A percentile compares a stretch with the other conserved stretches of the same genome.
phyloP scores from a whole-genome alignment of 805 yeast genomes.

The Wickerhamiella australiensis region DNA sequence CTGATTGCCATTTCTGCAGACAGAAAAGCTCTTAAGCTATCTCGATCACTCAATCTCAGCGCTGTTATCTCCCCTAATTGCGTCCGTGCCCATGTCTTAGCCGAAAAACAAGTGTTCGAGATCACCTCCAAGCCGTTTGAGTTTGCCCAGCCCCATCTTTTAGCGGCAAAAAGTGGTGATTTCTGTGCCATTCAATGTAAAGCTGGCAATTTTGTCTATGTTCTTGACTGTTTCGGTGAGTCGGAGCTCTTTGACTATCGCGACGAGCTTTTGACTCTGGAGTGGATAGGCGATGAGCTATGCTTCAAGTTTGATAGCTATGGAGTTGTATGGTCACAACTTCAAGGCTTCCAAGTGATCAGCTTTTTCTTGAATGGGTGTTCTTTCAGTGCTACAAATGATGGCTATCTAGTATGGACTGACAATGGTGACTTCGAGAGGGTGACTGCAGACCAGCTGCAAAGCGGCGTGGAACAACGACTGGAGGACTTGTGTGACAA shows the following conservation, averaged over 20 bases:
- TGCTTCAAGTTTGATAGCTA: background rate
- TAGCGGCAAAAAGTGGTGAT: background rate
- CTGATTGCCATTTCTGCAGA: background rate
- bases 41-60: background rate
- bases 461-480: too few species aligned
- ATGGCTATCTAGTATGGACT: background rate
- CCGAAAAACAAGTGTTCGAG: background rate
- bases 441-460: background rate
- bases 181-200: slow-evolving; percentile 3
- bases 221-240: background rate
- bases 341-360: background rate
- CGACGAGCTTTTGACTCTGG: background rate
- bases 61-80: background rate
- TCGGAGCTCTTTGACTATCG: background rate
- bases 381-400: background rate
- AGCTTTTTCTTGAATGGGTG: background rate
- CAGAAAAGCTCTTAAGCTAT: background rate
- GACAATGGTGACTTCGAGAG: background rate
- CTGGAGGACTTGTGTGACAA: too few species aligned
- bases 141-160: background rate
- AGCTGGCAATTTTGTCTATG: background rate
- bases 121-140: background rate
- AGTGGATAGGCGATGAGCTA: background rate
- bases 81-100: background rate
- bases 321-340: background rate